phyloP scores from a whole-genome alignment of 2,329 filamentous ascomycete species.

The Aspergillus ochraceus region DNA sequence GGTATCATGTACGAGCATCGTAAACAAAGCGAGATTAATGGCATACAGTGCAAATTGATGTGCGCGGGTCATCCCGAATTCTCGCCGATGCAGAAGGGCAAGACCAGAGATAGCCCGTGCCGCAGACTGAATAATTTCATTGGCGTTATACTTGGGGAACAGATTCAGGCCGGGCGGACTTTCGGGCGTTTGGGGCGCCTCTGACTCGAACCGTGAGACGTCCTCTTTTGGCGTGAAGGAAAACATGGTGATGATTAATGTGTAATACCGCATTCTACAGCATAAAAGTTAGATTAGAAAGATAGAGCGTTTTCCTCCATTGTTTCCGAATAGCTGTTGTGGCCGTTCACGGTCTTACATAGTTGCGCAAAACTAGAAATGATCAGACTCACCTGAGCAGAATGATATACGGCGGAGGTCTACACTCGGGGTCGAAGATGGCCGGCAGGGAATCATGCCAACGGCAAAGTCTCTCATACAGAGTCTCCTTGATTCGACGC shows the following conservation, averaged over 20 bases:
- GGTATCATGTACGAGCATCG: slow-evolving; percentile 27
- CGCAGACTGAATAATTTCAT: slow-evolving; percentile 27
- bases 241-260: slow-evolving; percentile 38
- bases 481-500: slow-evolving; percentile 25
- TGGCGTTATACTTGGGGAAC: slow-evolving; percentile 20
- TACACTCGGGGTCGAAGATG: slow-evolving; percentile 25
- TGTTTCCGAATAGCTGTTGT: too few relatives aligned
- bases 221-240: slow-evolving; percentile 26
- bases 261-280: slow-evolving; percentile 37
- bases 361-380: neutral
- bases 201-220: slow-evolving; percentile 15
- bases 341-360: neutral
- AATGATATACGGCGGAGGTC: slow-evolving; percentile 35
- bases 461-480: slow-evolving; percentile 30
- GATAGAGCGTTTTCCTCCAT: too few relatives aligned
- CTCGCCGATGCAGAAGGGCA: slow-evolving; percentile 30
- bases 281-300: neutral
- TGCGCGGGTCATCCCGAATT: slow-evolving; percentile 36
- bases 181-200: slow-evolving; percentile 30
- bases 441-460: slow-evolving; percentile 34
- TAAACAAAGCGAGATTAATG: slow-evolving; percentile 39
- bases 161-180: slow-evolving; percentile 24
- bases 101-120: slow-evolving; percentile 33
- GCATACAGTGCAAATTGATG: slow-evolving; percentile 41
- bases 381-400: slow-evolving; percentile 27